Percentiles rank a stretch among this genome's conserved stretches.
phyloP scores from a whole-genome alignment of 108 stramenopile species.

The Cylindrotheca closterium region DNA sequence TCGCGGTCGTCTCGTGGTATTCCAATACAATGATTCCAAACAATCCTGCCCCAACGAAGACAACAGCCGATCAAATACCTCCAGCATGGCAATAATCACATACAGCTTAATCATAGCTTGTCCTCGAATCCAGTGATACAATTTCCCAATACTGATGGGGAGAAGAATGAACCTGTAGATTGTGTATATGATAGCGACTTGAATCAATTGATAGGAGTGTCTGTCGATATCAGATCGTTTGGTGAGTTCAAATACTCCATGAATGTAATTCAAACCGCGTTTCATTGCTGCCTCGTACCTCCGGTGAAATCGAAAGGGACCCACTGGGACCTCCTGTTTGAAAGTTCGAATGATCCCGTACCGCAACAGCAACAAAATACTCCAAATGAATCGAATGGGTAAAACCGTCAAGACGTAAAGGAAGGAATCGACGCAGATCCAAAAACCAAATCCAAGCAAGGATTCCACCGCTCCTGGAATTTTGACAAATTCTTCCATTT shows the following conservation, averaged over 20 bases:
- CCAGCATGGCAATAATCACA: conserved; percentile 94
- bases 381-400: conserved; percentile 83
- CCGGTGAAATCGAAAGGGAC: conserved; percentile 51
- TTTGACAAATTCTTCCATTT: conserved; percentile 94
- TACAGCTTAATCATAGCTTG: conserved; percentile 98
- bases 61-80: conserved; percentile 95
- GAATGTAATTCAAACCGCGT: too few species aligned
- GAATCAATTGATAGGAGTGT: conserved; percentile 88
- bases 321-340: conserved; percentile 4
- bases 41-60: conserved; percentile 97
- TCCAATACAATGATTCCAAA: conserved; percentile 92
- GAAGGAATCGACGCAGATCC: conserved; percentile 92
- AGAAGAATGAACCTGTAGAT: conserved; percentile 66
- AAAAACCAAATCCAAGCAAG: conserved; percentile 87
- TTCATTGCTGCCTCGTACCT: too few species aligned
- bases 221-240: conserved; percentile 18
- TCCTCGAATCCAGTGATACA: conserved; percentile 98
- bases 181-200: conserved; percentile 68
- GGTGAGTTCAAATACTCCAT: too few species aligned
- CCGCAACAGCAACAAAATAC: conserved; percentile 39
- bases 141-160: conserved; percentile 83
- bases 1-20: conserved; percentile 74
- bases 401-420: conserved; percentile 90
- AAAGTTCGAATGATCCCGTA: conserved; percentile 16
- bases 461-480: conserved; percentile 89